A percentile compares a stretch with the other conserved stretches of the same genome.
phyloP scores from a whole-genome alignment of 192 early-diverging fungal genomes.

The Entomortierella beljakovae region DNA sequence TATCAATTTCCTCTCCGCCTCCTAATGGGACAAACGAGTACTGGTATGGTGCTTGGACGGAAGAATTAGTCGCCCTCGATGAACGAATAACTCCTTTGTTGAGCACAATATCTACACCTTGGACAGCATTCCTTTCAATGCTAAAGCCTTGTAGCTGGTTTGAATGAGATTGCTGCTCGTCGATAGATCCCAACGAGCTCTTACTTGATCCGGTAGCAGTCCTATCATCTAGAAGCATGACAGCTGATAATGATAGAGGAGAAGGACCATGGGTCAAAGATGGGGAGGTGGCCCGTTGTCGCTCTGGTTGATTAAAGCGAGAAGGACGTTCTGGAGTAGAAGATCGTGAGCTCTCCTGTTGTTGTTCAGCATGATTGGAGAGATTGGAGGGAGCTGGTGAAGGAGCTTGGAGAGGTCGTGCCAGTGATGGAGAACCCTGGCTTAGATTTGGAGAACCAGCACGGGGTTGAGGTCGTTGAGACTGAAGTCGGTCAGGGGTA shows the following conservation, averaged over 20 bases:
- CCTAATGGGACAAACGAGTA: constrained; percentile 55
- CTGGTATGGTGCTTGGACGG: constrained; percentile 21
- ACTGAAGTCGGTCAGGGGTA: constrained; percentile 31
- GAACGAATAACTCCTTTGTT: constrained; percentile 49
- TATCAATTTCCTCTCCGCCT: constrained; percentile 55
- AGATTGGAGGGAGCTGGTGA: constrained; percentile 46
- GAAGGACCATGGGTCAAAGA: constrained; percentile 48
- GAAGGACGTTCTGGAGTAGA: constrained; percentile 36
- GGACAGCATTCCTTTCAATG: constrained; percentile 33
- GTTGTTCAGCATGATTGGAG: constrained; percentile 37
- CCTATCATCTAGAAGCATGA: constrained; percentile 16
- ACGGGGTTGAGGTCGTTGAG: constrained; percentile 7
- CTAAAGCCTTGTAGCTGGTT: constrained; percentile 2
- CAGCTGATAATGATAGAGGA: constrained; percentile 38
- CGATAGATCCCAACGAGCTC: constrained; percentile 2
- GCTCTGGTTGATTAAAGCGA: constrained; percentile 20
- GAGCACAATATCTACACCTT: constrained; percentile 56
- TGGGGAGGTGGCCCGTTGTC: constrained; percentile 44
- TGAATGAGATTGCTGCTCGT: constrained; percentile 2
- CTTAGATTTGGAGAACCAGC: constrained; percentile 23
- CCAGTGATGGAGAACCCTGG: constrained; percentile 31
- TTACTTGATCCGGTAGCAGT: not conserved
- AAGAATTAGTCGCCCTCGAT: constrained; percentile 6
- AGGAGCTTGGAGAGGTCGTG: constrained; percentile 34
- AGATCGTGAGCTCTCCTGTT: constrained; percentile 36